Evolutionary conservation across 2,329 filamentous ascomycete genomes (phyloP).

Genomic region (Fusarium citri): DNA sequence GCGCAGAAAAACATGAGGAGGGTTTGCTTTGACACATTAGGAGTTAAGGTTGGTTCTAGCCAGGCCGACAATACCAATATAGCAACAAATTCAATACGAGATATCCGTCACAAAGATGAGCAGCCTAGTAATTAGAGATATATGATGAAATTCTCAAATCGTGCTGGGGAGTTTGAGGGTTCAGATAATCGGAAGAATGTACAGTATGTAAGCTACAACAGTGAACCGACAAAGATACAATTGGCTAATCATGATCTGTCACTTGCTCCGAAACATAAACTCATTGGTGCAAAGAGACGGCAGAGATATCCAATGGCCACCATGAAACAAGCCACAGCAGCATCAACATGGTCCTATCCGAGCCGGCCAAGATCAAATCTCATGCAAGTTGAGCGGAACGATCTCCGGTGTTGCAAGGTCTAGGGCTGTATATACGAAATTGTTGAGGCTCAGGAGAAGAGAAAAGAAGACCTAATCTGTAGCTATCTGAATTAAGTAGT

Average conservation of each 20-base stretch:
- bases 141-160: neutral
- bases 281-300: neutral
- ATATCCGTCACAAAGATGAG: neutral
- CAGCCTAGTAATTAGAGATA: neutral
- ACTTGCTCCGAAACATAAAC: neutral
- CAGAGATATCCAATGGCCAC: neutral
- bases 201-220: neutral
- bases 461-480: conserved; percentile 3
- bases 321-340: neutral
- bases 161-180: neutral
- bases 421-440: neutral
- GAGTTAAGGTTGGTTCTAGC: conserved; percentile 21
- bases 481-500: conserved; percentile 2
- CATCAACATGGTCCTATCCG: neutral
- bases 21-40: conserved; percentile 23
- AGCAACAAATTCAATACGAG: conserved; percentile 14
- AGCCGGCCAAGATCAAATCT: neutral
- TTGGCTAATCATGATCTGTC: neutral
- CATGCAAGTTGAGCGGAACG: neutral
- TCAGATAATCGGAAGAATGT: neutral
- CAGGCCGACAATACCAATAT: conserved; percentile 16
- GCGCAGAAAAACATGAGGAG: conserved; percentile 37
- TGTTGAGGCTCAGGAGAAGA: conserved; percentile 22
- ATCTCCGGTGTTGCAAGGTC: neutral
- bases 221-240: neutral